A percentile compares a stretch with the other conserved stretches of the same genome.
These are phyloP conservation scores for Kuraishia borneana DNA, from an alignment of 805 yeast species.

Conservation along the genomic window DNA sequence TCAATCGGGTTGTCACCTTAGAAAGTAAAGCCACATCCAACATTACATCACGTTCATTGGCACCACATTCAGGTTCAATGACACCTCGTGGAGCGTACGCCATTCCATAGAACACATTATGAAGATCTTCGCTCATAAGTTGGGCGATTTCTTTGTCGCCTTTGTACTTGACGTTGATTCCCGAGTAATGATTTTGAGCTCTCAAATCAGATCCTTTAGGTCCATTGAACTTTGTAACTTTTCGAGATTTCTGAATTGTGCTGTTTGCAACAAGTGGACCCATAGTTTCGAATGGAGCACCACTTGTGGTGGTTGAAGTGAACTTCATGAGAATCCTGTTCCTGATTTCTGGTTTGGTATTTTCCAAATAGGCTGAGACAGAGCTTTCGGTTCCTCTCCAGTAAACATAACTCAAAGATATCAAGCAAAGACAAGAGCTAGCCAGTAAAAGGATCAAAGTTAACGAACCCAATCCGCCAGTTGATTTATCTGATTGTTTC, in stretches of 20 bases:
- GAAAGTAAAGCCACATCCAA: conserved; percentile 49
- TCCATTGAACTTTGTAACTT: background rate
- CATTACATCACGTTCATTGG: conserved; percentile 32
- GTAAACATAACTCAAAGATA: background rate
- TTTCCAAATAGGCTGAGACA: background rate
- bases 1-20: conserved; percentile 42
- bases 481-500: background rate
- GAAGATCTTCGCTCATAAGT: conserved; percentile 22
- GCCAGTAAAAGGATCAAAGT: background rate
- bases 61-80: conserved; percentile 42
- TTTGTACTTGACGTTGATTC: conserved; percentile 21
- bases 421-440: background rate
- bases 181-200: conserved; percentile 12
- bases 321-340: background rate
- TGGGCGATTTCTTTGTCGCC: conserved; percentile 21
- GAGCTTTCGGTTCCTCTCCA: background rate
- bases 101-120: conserved; percentile 39
- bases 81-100: conserved; percentile 49
- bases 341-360: background rate
- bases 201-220: background rate
- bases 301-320: background rate
- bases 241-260: too few relatives aligned
- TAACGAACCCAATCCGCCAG: background rate
- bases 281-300: background rate
- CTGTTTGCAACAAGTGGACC: too few relatives aligned